phyloP scores from a whole-genome alignment of 257 asterid genomes.

The Forsythia suspensa region DNA sequence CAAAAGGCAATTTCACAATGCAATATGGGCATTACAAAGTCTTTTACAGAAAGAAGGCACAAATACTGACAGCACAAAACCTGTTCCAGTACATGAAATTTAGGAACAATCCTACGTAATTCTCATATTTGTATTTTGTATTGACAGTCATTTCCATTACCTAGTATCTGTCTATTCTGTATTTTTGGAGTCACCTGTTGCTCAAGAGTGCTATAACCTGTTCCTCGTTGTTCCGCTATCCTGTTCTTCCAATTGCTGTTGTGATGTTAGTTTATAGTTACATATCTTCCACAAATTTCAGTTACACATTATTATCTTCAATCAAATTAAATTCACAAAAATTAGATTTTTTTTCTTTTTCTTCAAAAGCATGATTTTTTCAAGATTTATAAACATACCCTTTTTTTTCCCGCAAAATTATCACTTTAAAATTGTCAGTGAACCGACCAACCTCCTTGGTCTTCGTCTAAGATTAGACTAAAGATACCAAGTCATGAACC shows the following conservation, averaged over 20 bases:
- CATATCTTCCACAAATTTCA: too few species aligned
- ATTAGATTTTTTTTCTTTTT: too few species aligned
- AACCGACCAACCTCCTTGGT: too few species aligned
- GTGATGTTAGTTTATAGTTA: background rate
- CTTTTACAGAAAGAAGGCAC: slow-evolving; percentile 61
- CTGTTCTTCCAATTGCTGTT: slow-evolving; percentile 29
- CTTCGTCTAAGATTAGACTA: too few species aligned
- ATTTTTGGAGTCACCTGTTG: slow-evolving; percentile 1
- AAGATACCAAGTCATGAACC: too few species aligned
- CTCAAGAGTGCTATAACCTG: slow-evolving; percentile 45
- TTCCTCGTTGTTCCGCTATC: slow-evolving; percentile 45
- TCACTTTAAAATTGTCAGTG: too few species aligned
- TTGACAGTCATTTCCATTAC: slow-evolving; percentile 24
- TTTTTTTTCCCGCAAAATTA: too few species aligned
- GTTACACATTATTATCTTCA: too few species aligned
- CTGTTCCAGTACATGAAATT: slow-evolving; percentile 25
- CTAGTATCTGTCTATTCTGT: slow-evolving; percentile 29
- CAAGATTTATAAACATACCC: too few species aligned
- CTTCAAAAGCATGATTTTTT: too few species aligned
- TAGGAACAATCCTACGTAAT: slow-evolving; percentile 37
- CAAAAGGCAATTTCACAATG: slow-evolving; percentile 16
- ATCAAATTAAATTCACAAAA: too few species aligned
- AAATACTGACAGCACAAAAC: slow-evolving; percentile 26
- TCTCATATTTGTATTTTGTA: slow-evolving; percentile 18
- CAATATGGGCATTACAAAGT: background rate